Percentiles rank a stretch among this genome's conserved stretches.
phyloP scores from a whole-genome alignment of 805 yeast species.

The Pichia membranifaciens region DNA sequence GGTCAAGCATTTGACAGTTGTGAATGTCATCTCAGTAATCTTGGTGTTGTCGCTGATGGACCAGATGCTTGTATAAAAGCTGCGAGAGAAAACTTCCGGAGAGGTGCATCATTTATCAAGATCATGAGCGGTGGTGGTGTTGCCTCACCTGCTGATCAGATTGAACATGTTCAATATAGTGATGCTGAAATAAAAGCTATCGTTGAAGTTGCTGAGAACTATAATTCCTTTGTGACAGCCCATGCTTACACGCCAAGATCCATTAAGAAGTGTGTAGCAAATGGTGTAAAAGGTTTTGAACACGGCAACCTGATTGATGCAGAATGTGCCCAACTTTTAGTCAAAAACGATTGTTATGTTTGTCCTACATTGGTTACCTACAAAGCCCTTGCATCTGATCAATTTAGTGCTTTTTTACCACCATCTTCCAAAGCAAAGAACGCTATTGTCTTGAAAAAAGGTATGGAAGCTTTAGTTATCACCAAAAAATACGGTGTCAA shows the following conservation, averaged over 20 bases:
- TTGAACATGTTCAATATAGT: slow-evolving; percentile 24
- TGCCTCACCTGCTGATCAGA: slow-evolving; percentile 26
- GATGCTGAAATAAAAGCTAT: slow-evolving; percentile 26
- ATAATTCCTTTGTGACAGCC: slow-evolving; percentile 27
- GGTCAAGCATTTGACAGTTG: slow-evolving; percentile 24
- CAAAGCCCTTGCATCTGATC: slow-evolving; percentile 27
- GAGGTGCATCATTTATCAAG: slow-evolving; percentile 26
- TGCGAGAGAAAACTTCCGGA: slow-evolving; percentile 24
- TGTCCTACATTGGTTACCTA: slow-evolving; percentile 28
- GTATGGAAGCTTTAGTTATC: slow-evolving; percentile 18
- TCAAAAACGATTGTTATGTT: slow-evolving; percentile 19
- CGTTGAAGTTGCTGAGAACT: slow-evolving; percentile 24
- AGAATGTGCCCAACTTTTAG: slow-evolving; percentile 25
- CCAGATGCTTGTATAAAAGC: slow-evolving; percentile 23
- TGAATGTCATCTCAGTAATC: slow-evolving; percentile 20
- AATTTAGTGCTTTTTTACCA: slow-evolving; percentile 20
- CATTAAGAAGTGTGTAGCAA: slow-evolving; percentile 21
- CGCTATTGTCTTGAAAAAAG: slow-evolving; percentile 19
- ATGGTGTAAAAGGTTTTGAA: slow-evolving; percentile 28
- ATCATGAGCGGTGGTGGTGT: slow-evolving; percentile 30
- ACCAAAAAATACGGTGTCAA: slow-evolving; percentile 24
- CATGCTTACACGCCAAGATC: slow-evolving; percentile 26
- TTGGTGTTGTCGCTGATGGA: slow-evolving; percentile 26
- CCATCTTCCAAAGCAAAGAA: slow-evolving; percentile 19
- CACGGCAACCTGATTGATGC: slow-evolving; percentile 28